Percentiles rank a stretch among this genome's conserved stretches.
Conservation (phyloP, 441 rosid species). For the Macaranga tanarius region DNA sequence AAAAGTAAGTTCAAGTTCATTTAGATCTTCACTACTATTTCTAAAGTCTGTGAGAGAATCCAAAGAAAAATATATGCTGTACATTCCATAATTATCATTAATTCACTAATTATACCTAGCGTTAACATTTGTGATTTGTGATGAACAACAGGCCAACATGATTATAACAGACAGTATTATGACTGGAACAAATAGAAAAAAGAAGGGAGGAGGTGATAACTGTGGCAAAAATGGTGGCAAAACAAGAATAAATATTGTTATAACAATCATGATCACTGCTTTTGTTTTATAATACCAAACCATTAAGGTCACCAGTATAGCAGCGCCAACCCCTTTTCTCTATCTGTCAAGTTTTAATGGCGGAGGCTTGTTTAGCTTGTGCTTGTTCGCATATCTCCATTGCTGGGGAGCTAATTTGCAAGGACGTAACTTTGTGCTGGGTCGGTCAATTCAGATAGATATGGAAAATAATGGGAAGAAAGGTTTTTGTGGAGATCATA, state of each 20-base stretch:
- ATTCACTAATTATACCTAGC: too few relatives aligned
- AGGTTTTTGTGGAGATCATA: too few relatives aligned
- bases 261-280: conserved; percentile 19
- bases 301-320: background rate
- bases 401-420: too few relatives aligned
- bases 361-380: background rate
- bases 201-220: conserved; percentile 31
- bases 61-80: too few relatives aligned
- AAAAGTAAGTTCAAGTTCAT: too few relatives aligned
- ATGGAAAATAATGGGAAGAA: too few relatives aligned
- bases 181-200: conserved; percentile 27
- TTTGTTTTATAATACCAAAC: conserved; percentile 4
- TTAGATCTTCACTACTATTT: too few relatives aligned
- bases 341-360: background rate
- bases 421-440: too few relatives aligned
- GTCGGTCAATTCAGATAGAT: too few relatives aligned
- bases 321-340: background rate
- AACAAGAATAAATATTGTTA: conserved; percentile 20
- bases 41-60: too few relatives aligned
- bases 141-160: conserved; percentile 24
- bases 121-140: background rate
- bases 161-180: conserved; percentile 25
- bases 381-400: conserved; percentile 1
- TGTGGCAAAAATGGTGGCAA: conserved; percentile 32
- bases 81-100: too few relatives aligned